Base-by-base conservation (phyloP, 169 alveolate genomes). In the Babesia ovata region DNA sequence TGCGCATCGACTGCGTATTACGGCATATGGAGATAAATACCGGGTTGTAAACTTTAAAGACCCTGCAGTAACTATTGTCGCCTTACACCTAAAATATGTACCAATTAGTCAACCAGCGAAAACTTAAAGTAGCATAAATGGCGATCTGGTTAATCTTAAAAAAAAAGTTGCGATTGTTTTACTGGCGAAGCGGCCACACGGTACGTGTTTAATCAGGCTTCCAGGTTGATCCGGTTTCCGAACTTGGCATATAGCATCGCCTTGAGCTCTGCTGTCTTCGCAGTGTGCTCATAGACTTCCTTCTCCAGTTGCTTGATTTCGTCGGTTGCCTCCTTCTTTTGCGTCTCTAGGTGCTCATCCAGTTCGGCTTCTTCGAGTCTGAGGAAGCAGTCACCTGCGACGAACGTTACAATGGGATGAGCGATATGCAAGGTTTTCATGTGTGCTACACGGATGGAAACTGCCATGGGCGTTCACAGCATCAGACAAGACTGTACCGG, bases 211-310 rank as follows among this genome's bases (percentile, higher is more conserved):
- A 28, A n/a, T 53, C 71, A 83, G 22, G 79, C 58, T 29, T 83
- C 90, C 13, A 83, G 67, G 75, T 83, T 83, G 24, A 83, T 83
- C 11, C 90, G 63, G 36, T 75, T 83, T 11, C 90, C 90, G 39
- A 83, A 71, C 36, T 83, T 83, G 9, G 85, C 58, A 36, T 83
- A 83, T 3, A 83, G 67, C 54, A 57, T 29, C 52, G 76, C 63
- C 82, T 83, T 83, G n/a, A 83, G 70, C 22, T 52, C 52, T 13
- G 67, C 12, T 17, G 83, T 19, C 26, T 65, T 69, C 19, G 29
- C 19, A 0, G 8, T 42, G 22, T 50, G 50, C 24, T 50, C 75
- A 2, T 74, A 49, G 21, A 73, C 7, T 4, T 42, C 19, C 19
- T 39, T 22, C 21, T 74, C 74, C 48, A 75, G 53, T 24, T 62